Base-by-base conservation (phyloP, 2,329 filamentous ascomycete genomes). In the Trichothecium roseum region DNA sequence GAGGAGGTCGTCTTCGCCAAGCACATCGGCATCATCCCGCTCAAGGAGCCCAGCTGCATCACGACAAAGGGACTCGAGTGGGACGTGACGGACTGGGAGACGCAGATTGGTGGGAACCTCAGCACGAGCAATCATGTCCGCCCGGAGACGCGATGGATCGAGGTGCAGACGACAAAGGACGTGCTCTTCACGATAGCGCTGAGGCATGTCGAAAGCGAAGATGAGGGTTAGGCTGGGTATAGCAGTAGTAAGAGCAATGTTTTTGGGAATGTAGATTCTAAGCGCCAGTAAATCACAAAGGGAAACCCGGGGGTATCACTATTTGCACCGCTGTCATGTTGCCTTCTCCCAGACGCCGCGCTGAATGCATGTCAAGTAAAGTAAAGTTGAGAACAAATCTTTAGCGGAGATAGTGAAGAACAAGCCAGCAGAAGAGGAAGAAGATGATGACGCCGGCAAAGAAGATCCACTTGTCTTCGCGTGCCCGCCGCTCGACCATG, bases 391-490 rank as follows among this genome's bases (percentile, higher is more conserved):
- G n/a, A n/a, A n/a, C n/a, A n/a, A n/a, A n/a, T n/a, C n/a, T n/a
- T 29, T 34, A 52, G 54, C 84, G 68, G 60, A 98, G 57, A 54
- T 76, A 96, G 60, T 88, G 83, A 53, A 98, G 55, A 37, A 94
- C 87, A 44, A 91, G 62, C 78, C 86, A 96, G 59, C 89, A 94
- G 55, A 98, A 98, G 27, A 74, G 53, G 50, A 96, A 84, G 58
- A 98, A 98, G 26, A 91, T 60, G 5, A 93, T 60, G 3, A 89
- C 86, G 0, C 91, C 87, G 0, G 67, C 82, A 71, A 83, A 84
- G 57, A 98, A 98, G 26, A 98, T 94, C 87, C 88, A 96, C 62
- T 95, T 96, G 57, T 98, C 91, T 65, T 96, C 84, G 57, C 78
- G 83, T 34, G 91, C 87, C 42, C 91, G 71, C 47, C 91, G 66